Evolutionary conservation across 2,329 filamentous ascomycete species (phyloP).

Genomic region (Thelonectria blattea): DNA sequence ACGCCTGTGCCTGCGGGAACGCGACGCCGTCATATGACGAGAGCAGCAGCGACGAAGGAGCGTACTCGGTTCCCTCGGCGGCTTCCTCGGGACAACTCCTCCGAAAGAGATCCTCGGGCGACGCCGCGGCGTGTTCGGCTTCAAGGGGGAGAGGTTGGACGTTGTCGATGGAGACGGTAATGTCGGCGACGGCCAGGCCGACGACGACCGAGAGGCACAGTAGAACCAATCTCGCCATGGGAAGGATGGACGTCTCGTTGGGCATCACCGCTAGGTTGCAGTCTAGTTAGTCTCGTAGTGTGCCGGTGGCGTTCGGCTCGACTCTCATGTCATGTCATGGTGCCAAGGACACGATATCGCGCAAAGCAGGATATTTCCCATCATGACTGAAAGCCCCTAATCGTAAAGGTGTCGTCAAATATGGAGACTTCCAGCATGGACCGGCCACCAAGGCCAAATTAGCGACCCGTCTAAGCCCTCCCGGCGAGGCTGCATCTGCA

Average conservation of each 20-base stretch:
- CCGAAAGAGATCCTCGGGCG: slow-evolving; percentile 40
- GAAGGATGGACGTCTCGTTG: no score
- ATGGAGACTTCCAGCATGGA: no score
- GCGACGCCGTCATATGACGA: slow-evolving; percentile 36
- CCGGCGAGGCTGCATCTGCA: no score
- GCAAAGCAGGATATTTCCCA: not conserved
- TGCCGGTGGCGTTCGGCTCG: no score
- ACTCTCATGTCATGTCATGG: not conserved
- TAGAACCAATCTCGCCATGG: slow-evolving; percentile 22
- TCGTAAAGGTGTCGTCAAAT: no score
- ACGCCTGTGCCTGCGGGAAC: slow-evolving; percentile 31
- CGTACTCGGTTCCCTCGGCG: slow-evolving; percentile 27
- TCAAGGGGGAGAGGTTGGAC: slow-evolving; percentile 39
- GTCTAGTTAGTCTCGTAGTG: not conserved
- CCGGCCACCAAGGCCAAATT: no score
- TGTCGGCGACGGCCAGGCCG: slow-evolving; percentile 27
- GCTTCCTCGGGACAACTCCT: slow-evolving; percentile 45
- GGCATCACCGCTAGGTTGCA: no score
- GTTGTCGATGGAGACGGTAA: slow-evolving; percentile 36
- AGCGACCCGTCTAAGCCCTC: no score
- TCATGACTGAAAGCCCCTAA: no score
- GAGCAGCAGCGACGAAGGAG: slow-evolving; percentile 36
- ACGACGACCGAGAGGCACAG: slow-evolving; percentile 22
- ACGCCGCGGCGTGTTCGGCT: slow-evolving; percentile 31
- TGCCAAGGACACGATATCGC: not conserved